Evolutionary conservation across 768 basidiomycete species (phyloP).

Genomic region (Lactifluus volemus): DNA sequence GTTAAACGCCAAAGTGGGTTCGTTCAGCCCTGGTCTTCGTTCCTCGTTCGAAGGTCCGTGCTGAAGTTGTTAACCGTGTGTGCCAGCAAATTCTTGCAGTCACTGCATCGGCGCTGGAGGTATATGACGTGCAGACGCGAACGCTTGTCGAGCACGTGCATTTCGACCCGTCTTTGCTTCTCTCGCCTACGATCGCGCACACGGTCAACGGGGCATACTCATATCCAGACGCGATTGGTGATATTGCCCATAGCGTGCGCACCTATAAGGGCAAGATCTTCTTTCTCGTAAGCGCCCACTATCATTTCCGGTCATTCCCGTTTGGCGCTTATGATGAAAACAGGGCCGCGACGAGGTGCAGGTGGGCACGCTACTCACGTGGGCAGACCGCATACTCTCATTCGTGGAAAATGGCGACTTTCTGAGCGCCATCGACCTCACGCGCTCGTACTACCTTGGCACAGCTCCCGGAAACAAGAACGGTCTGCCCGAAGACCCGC

Average conservation of each 20-base stretch:
- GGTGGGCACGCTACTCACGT: slow-evolving; percentile 83
- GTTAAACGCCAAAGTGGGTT: slow-evolving; percentile 81
- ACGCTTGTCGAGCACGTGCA: slow-evolving; percentile 53
- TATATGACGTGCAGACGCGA: slow-evolving; percentile 55
- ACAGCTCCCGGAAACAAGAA: slow-evolving; percentile 81
- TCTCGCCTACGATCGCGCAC: slow-evolving; percentile 43
- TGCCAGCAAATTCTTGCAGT: slow-evolving; percentile 60
- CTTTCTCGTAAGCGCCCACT: slow-evolving; percentile 53
- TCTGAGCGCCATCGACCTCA: slow-evolving; percentile 79
- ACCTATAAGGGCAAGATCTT: slow-evolving; percentile 90
- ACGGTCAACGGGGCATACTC: slow-evolving; percentile 40
- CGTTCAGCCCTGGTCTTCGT: slow-evolving; percentile 21
- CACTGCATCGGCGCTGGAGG: slow-evolving; percentile 48
- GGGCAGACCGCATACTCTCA: slow-evolving; percentile 87
- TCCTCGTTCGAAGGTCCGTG: neutral
- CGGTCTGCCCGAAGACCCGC: slow-evolving; percentile 63
- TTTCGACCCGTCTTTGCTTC: slow-evolving; percentile 48
- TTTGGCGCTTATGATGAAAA: slow-evolving; percentile 2
- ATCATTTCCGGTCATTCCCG: neutral
- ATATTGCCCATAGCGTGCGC: slow-evolving; percentile 63
- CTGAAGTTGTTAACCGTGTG: neutral
- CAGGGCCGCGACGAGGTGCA: slow-evolving; percentile 59
- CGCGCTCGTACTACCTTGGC: slow-evolving; percentile 72
- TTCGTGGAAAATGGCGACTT: slow-evolving; percentile 84
- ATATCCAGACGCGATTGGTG: slow-evolving; percentile 40